Base-by-base conservation (phyloP, 257 asterid species). In the Penstemon eatonii region DNA sequence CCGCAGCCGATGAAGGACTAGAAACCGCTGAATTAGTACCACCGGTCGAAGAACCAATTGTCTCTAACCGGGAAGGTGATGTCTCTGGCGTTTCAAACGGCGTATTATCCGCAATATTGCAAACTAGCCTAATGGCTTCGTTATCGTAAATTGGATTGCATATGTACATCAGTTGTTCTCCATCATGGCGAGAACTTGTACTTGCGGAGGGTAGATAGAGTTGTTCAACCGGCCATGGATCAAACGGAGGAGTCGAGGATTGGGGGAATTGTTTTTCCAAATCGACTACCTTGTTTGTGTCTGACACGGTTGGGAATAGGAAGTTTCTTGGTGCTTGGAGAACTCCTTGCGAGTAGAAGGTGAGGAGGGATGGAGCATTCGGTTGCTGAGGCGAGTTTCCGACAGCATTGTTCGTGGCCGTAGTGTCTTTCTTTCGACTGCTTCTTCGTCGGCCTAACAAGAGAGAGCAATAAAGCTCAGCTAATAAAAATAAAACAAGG, bases 381-480 rank as follows among this genome's bases (percentile, higher is more conserved):
- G 76, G 70, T 8, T 45, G 74, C 55, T 19, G 65, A 18, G 67
- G 36, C 43, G 43, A 38, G 4, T 68, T 3, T 4, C 40, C 5
- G 38, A 38, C 8, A 53, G 6, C 65, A 10, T 12, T 15, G 36
- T 56, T 18, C 33, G 73, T 0, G 60, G 66, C 36, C 0, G 74
- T 19, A n/a, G 50, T 4, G 2, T 57, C 45, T 3, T 39, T 63
- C 10, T 60, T 61, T 3, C 15, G 73, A 3, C 13, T 65, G 7
- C 42, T 76, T 64, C 39, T 63, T 45, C 60, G 62, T 5, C 80
- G 75, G 39, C 63, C 68, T 13, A 82, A 69, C 15, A 83, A 75
- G 52, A 81, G 72, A n/a, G 91, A 80, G 67, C 94, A 87, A 72
- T 77, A 84, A 66, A 87, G 84, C 57, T 84, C 81, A 39, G 84